Evolutionary conservation across 75 land plant species (phyloP).

Genomic region (Picea sitchensis): DNA sequence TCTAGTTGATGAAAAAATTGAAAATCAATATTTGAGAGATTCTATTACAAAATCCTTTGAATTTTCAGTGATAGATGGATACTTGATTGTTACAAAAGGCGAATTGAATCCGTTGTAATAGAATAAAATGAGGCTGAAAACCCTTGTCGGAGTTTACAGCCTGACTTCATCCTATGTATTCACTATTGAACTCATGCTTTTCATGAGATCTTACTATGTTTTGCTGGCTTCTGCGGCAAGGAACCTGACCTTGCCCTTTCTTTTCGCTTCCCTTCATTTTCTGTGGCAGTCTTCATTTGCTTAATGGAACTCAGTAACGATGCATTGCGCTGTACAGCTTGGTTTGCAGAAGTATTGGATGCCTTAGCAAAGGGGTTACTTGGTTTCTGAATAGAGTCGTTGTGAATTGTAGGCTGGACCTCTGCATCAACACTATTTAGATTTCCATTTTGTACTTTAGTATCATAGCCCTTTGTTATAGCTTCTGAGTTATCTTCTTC

Average conservation of each 20-base stretch:
- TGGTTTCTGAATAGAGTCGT: slow-evolving; percentile 15
- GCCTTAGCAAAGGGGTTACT: slow-evolving; percentile 42
- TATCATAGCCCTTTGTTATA: not conserved
- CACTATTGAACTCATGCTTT: no score
- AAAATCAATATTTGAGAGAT: not conserved
- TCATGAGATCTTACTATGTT: not conserved
- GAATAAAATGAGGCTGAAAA: not conserved
- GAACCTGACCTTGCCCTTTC: not conserved
- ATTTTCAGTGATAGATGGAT: not conserved
- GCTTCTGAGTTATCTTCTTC: not conserved
- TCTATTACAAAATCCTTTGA: not conserved
- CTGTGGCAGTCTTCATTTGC: slow-evolving; percentile 29
- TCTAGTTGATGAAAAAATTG: not conserved
- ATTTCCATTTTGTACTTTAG: not conserved
- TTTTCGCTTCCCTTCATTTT: slow-evolving; percentile 13
- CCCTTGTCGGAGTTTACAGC: not conserved
- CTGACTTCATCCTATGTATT: not conserved
- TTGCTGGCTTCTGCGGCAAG: not conserved
- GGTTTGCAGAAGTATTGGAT: slow-evolving; percentile 11
- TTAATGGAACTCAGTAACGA: slow-evolving; percentile 45
- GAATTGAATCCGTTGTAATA: not conserved
- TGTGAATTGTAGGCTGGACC: not conserved
- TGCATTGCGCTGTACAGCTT: slow-evolving; percentile 20
- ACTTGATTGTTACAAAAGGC: not conserved
- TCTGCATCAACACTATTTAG: not conserved